phyloP scores from a whole-genome alignment of 2,329 filamentous ascomycete species.

The Xylariaceae sp. region DNA sequence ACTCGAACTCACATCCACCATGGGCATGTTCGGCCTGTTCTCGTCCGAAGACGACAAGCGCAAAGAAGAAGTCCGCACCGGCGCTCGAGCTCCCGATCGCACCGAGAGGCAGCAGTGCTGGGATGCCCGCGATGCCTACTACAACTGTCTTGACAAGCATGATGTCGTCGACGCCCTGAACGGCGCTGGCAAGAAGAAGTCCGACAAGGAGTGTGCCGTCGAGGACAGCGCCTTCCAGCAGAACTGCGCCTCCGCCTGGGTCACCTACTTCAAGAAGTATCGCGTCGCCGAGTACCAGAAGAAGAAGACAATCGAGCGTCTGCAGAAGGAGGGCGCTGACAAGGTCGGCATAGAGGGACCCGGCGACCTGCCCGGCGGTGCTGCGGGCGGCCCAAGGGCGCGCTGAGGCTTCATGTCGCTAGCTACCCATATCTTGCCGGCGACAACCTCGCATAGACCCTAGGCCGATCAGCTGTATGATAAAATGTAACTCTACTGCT shows the following conservation, averaged over 20 bases:
- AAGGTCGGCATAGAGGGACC: constrained; percentile 41
- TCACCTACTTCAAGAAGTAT: constrained; percentile 97
- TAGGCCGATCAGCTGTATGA: no score
- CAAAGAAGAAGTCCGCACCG: constrained; percentile 53
- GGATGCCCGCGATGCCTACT: constrained; percentile 85
- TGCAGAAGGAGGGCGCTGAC: constrained; percentile 70
- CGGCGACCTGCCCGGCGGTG: constrained; percentile 1
- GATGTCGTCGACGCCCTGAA: constrained; percentile 73
- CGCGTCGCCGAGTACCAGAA: constrained; percentile 89
- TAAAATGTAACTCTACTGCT: no score
- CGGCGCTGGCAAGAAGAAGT: constrained; percentile 51
- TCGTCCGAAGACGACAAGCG: constrained; percentile 43
- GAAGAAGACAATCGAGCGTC: constrained; percentile 71
- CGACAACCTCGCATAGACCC: no score
- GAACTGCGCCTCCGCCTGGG: constrained; percentile 88
- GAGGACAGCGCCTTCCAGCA: constrained; percentile 70
- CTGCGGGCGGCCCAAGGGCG: not conserved
- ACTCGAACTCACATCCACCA: constrained; percentile 27
- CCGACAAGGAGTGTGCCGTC: constrained; percentile 54
- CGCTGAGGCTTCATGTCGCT: constrained; percentile 8
- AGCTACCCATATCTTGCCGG: no score
- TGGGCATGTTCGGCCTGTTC: constrained; percentile 50
- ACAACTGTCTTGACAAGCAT: constrained; percentile 79
- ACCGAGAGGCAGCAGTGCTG: constrained; percentile 81
- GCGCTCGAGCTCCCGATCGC: constrained; percentile 76